Base-by-base conservation (phyloP, 768 basidiomycete species). In the Floccularia luteovirens region DNA sequence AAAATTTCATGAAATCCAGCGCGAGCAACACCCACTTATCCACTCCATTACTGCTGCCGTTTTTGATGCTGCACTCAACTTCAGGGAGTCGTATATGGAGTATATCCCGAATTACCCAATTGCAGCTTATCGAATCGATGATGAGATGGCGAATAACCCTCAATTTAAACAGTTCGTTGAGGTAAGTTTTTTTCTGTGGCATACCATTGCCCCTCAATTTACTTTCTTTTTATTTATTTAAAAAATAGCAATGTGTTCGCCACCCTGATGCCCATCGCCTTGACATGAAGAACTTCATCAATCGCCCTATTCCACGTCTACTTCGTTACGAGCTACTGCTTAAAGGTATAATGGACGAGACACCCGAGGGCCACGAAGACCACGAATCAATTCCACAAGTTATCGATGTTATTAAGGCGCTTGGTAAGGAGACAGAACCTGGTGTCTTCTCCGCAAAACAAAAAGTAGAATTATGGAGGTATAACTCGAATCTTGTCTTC, bases 61-160 rank as follows among this genome's bases (percentile, higher is more conserved):
- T 43, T 78, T 90, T 38, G 83, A 92, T 55, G 90, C 90, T 2
- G 90, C 92, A 1, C 70, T 96, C 44, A 90, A 93, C 48, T 98
- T 94, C 71, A 76, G 88, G 4, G 85, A 89, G 36, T 82, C 85
- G 11, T 99, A 99, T 59, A 78, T 92, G 70, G 86, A 90, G 45
- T 97, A 96, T 51, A 78, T 90, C 45, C 77, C 87, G n/a, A 82
- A 92, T 62, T 89, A 92, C 59, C 93, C 94, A 1, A 87, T 90
- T 35, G 93, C 92, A 0, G 82, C 85, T 1, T 87, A 87, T 52
- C 66, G 84, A 31, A 84, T 97, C 41, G 87, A 90, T 43, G 82
- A 91, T 22, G 93, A 96, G 63, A 80, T 85, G 71, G 79, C 72
- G 7, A 83, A 74, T 39, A 97, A 94, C 48, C 63, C 72, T 1